Conservation (phyloP, 805 yeast genomes). For the Yarrowia keelungensis region DNA sequence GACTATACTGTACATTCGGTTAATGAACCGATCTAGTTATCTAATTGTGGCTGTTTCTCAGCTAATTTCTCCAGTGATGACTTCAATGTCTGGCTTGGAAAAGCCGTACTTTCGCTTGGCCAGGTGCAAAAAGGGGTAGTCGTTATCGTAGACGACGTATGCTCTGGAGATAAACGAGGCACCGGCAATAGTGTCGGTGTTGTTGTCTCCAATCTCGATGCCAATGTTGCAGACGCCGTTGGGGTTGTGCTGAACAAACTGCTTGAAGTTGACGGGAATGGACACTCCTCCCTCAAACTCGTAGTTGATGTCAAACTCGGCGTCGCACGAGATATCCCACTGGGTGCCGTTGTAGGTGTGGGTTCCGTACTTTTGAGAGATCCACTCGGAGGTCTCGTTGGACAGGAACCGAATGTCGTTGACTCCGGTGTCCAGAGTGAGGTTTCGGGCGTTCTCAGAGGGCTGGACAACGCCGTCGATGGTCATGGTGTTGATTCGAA, state of each 20-base stretch:
- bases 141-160: slow-evolving; percentile 30
- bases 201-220: slow-evolving; percentile 14
- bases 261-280: slow-evolving; percentile 34
- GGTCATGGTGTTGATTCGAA: slow-evolving; percentile 32
- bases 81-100: slow-evolving; percentile 10
- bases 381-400: slow-evolving; percentile 34
- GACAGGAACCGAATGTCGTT: slow-evolving; percentile 30
- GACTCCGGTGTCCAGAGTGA: slow-evolving; percentile 28
- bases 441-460: slow-evolving; percentile 30
- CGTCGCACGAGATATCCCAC: slow-evolving; percentile 30
- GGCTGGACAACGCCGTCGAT: slow-evolving; percentile 15
- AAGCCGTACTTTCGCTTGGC: slow-evolving; percentile 26
- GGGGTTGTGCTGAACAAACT: slow-evolving; percentile 40
- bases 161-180: slow-evolving; percentile 32
- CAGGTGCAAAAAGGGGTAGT: slow-evolving; percentile 23
- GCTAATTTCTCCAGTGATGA: slow-evolving; percentile 10
- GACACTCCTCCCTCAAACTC: slow-evolving; percentile 31
- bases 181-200: slow-evolving; percentile 25
- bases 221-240: slow-evolving; percentile 26
- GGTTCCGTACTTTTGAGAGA: slow-evolving; percentile 24
- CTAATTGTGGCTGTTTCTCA: not conserved
- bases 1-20: not conserved
- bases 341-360: slow-evolving; percentile 32
- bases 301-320: slow-evolving; percentile 34
- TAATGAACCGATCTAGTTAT: not conserved